These are phyloP conservation scores for Cladophialophora immunda DNA, from an alignment of 2,329 filamentous ascomycete genomes.

Conservation along the genomic window DNA sequence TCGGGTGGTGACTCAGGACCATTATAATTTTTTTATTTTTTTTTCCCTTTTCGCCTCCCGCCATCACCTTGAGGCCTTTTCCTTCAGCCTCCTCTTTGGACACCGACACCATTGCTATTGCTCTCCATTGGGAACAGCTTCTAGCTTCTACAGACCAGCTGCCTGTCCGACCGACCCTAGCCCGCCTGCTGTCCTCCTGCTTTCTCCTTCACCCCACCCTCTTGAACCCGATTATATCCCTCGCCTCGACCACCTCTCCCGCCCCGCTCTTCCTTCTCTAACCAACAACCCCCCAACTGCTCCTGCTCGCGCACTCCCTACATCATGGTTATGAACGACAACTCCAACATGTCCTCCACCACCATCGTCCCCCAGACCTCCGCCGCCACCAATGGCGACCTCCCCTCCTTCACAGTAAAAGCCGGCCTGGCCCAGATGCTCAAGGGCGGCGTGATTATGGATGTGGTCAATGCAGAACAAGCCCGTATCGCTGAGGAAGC, in stretches of 20 bases:
- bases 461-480: conserved; percentile 91
- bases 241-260: background rate
- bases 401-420: conserved; percentile 83
- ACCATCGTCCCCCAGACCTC: conserved; percentile 23
- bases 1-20: background rate
- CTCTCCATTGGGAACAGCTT: background rate
- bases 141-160: background rate
- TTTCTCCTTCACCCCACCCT: conserved; percentile 1
- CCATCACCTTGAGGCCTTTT: background rate
- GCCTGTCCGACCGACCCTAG: background rate
- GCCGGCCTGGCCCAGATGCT: conserved; percentile 96
- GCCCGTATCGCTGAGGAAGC: conserved; percentile 97
- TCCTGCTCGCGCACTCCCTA: background rate
- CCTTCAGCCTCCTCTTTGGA: background rate
- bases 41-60: background rate
- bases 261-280: background rate
- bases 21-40: background rate
- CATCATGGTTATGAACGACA: conserved; percentile 40
- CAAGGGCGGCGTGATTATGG: conserved; percentile 99
- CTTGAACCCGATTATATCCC: background rate
- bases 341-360: conserved; percentile 36
- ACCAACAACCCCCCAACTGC: background rate
- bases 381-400: conserved; percentile 20
- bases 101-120: background rate
- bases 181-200: background rate